A percentile compares a stretch with the other conserved stretches of the same genome.
These are phyloP conservation scores for Tulasnella sp. DNA, from an alignment of 768 basidiomycete species.

Conservation along the genomic window DNA sequence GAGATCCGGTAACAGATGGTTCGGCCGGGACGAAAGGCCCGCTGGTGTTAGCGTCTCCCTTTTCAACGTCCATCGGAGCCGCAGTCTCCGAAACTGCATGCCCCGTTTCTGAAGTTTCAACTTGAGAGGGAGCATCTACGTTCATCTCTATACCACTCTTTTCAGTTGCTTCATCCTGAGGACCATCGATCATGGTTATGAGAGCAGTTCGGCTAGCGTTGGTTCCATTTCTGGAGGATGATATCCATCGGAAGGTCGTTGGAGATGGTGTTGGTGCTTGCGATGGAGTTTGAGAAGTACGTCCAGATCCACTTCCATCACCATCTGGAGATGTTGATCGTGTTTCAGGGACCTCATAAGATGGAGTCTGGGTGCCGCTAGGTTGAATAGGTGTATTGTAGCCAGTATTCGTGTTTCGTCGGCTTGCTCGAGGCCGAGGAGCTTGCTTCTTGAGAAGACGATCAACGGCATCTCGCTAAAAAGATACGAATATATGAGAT, in stretches of 20 bases:
- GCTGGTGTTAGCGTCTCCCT: too few relatives aligned
- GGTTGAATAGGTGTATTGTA: slow-evolving; percentile 6
- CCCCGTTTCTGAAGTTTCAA: too few relatives aligned
- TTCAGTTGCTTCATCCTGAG: too few relatives aligned
- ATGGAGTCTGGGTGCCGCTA: background rate
- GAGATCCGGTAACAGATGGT: too few relatives aligned
- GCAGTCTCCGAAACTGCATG: too few relatives aligned
- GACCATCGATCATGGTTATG: too few relatives aligned
- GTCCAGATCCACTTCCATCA: background rate
- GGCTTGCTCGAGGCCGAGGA: slow-evolving; percentile 10
- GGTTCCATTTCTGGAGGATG: background rate
- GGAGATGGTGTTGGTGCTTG: background rate
- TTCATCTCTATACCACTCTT: too few relatives aligned
- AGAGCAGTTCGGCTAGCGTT: too few relatives aligned
- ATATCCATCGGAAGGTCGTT: slow-evolving; percentile 11
- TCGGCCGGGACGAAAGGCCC: too few relatives aligned
- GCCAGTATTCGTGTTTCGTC: slow-evolving; percentile 3
- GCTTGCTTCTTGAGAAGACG: slow-evolving; percentile 15
- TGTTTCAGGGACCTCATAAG: slow-evolving; percentile 1
- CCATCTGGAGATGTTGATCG: slow-evolving; percentile 14
- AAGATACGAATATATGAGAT: too few relatives aligned
- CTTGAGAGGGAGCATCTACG: too few relatives aligned
- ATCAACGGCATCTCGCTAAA: slow-evolving; percentile 11
- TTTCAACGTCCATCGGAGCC: too few relatives aligned
- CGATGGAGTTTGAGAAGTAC: background rate